A percentile compares a stretch with the other conserved stretches of the same genome.
These are phyloP conservation scores for Penicillium griseofulvum DNA, from an alignment of 2,329 filamentous ascomycete species.

Conservation along the genomic window DNA sequence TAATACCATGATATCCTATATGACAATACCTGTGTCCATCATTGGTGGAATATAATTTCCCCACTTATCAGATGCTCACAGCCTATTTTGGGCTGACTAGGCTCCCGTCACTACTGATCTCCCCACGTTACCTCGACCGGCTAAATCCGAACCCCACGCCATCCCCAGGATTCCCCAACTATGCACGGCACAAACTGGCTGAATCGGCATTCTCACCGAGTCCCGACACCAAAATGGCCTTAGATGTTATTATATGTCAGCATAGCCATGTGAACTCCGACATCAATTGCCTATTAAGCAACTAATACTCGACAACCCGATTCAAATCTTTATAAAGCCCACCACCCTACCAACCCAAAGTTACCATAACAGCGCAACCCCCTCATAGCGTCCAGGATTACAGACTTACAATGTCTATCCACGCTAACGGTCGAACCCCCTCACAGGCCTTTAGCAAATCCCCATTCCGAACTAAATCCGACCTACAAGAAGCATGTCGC, in stretches of 20 bases:
- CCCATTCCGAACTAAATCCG: slow-evolving; percentile 27
- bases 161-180: not conserved
- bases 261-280: not conserved
- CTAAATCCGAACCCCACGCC: slow-evolving; percentile 6
- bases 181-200: not conserved
- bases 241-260: not conserved
- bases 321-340: not conserved
- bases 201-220: slow-evolving; percentile 7
- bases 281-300: not conserved
- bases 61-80: slow-evolving; percentile 2
- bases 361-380: not conserved
- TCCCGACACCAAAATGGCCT: not conserved
- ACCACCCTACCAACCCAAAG: not conserved
- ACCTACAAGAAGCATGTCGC: slow-evolving; percentile 58
- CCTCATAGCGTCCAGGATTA: not conserved
- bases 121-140: slow-evolving; percentile 2
- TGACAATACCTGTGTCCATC: not conserved
- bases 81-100: not conserved
- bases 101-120: not conserved
- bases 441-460: slow-evolving; percentile 28
- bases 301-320: not conserved
- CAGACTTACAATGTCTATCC: slow-evolving; percentile 25
- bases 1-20: slow-evolving; percentile 3
- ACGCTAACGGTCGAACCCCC: slow-evolving; percentile 32
- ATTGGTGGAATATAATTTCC: slow-evolving; percentile 9